phyloP scores from a whole-genome alignment of 2,329 filamentous ascomycete genomes.

The Beauveria asiatica region DNA sequence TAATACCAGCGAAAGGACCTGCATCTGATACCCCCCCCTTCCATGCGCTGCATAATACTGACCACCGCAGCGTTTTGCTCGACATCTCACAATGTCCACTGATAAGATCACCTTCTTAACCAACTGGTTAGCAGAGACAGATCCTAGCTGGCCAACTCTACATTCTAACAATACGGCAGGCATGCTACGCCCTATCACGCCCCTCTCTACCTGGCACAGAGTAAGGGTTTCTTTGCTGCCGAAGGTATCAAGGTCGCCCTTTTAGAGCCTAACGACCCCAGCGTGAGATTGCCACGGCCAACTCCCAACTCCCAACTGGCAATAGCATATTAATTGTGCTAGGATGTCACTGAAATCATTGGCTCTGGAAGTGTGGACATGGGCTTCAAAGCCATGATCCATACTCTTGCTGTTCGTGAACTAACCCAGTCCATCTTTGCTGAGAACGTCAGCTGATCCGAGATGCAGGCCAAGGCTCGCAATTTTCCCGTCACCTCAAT shows the following conservation, averaged over 20 bases:
- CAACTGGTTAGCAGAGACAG: conserved; percentile 57
- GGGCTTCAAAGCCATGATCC: conserved; percentile 79
- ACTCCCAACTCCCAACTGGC: rapidly evolving
- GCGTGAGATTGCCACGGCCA: conserved; percentile 33
- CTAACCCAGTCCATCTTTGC: background rate
- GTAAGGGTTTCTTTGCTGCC: conserved; percentile 65
- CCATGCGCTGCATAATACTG: conserved; percentile 31
- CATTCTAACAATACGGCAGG: conserved; percentile 36
- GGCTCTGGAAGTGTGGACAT: conserved; percentile 68
- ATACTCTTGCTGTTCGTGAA: conserved; percentile 55
- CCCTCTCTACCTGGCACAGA: conserved; percentile 67
- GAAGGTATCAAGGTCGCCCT: conserved; percentile 71
- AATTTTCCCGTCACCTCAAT: conserved; percentile 65
- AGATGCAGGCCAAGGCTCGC: conserved; percentile 58
- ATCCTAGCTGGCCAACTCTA: background rate
- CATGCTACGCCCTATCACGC: conserved; percentile 76
- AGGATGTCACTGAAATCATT: conserved; percentile 77
- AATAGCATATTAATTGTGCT: background rate
- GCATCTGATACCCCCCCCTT: conserved; percentile 51
- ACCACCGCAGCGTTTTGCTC: conserved; percentile 36
- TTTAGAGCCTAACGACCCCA: conserved; percentile 71
- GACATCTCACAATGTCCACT: conserved; percentile 58
- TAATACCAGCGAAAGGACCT: conserved; percentile 85
- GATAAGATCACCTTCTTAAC: conserved; percentile 80
- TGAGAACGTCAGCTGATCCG: conserved; percentile 1